A percentile compares a stretch with the other conserved stretches of the same genome.
phyloP scores from a whole-genome alignment of 345 rosid species.

The Rubroshorea leprosula region DNA sequence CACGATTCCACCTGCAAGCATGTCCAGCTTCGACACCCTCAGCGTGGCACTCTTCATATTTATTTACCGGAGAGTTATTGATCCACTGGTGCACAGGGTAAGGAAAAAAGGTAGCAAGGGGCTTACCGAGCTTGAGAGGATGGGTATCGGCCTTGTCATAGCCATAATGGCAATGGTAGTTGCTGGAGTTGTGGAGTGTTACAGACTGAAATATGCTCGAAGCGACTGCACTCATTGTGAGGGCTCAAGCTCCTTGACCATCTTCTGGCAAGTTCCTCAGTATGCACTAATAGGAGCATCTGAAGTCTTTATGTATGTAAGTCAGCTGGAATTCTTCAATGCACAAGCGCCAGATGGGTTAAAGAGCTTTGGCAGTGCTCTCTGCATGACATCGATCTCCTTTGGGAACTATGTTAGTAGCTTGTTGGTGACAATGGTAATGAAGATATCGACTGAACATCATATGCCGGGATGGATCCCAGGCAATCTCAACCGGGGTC shows the following conservation, averaged over 20 bases:
- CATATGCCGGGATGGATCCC: constrained; percentile 99
- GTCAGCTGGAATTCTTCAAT: constrained; percentile 95
- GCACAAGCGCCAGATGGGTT: constrained; percentile 93
- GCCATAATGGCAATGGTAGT: constrained; percentile 85
- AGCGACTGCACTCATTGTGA: constrained; percentile 67
- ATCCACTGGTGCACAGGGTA: not conserved
- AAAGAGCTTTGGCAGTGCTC: constrained; percentile 94
- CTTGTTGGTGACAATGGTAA: constrained; percentile 84
- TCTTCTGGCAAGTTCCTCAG: constrained; percentile 98
- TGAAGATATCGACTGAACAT: constrained; percentile 85
- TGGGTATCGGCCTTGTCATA: constrained; percentile 93
- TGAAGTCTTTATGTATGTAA: constrained; percentile 98
- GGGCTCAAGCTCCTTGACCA: constrained; percentile 93
- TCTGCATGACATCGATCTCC: constrained; percentile 94
- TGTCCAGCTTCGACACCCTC: constrained; percentile 95
- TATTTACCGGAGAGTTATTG: constrained; percentile 57
- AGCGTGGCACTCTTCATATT: constrained; percentile 90
- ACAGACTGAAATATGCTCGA: constrained; percentile 61
- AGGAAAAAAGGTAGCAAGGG: constrained; percentile 31
- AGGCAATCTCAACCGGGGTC: constrained; percentile 92
- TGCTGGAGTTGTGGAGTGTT: constrained; percentile 82
- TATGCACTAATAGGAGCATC: constrained; percentile 91
- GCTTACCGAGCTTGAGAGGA: constrained; percentile 86
- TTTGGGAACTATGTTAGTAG: constrained; percentile 98
- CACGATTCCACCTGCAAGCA: constrained; percentile 86